Conservation (phyloP, 306 rosid genomes). For the Lupinus albus region DNA sequence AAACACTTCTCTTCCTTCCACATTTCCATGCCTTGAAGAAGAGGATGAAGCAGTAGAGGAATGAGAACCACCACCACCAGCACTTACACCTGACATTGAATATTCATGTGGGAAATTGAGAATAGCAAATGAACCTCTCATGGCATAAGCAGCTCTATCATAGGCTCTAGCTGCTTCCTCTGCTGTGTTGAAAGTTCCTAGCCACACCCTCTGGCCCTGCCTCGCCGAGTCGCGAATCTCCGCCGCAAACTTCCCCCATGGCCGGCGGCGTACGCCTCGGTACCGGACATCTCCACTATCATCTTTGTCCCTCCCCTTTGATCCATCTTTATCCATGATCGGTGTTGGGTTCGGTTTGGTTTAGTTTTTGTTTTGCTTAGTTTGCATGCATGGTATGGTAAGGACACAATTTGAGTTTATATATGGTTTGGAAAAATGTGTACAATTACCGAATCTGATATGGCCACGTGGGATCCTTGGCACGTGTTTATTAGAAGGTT, state of each 20-base stretch:
- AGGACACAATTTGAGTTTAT: slow-evolving; percentile 33
- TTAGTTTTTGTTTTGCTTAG: neutral
- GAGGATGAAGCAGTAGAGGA: slow-evolving; percentile 44
- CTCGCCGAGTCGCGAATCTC: slow-evolving; percentile 83
- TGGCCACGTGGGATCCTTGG: slow-evolving; percentile 32
- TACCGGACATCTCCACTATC: slow-evolving; percentile 51
- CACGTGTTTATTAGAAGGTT: slow-evolving; percentile 53
- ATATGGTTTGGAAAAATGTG: slow-evolving; percentile 42
- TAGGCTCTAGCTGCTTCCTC: slow-evolving; percentile 96
- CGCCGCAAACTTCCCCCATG: slow-evolving; percentile 92
- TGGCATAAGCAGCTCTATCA: slow-evolving; percentile 79
- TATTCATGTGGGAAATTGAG: slow-evolving; percentile 83
- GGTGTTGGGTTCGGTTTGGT: neutral
- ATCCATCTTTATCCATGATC: slow-evolving; percentile 41
- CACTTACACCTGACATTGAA: slow-evolving; percentile 31
- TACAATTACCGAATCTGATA: neutral
- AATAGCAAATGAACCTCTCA: slow-evolving; percentile 85
- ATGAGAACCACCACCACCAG: slow-evolving; percentile 28
- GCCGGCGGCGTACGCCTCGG: slow-evolving; percentile 77
- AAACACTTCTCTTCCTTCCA: slow-evolving; percentile 56
- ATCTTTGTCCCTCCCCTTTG: slow-evolving; percentile 41
- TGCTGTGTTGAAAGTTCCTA: slow-evolving; percentile 85
- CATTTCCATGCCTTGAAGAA: slow-evolving; percentile 39
- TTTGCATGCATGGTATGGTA: slow-evolving; percentile 52
- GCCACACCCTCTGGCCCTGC: slow-evolving; percentile 78